Evolutionary conservation across 2,329 filamentous ascomycete species (phyloP).

Genomic region (Colletotrichum falcatum): DNA sequence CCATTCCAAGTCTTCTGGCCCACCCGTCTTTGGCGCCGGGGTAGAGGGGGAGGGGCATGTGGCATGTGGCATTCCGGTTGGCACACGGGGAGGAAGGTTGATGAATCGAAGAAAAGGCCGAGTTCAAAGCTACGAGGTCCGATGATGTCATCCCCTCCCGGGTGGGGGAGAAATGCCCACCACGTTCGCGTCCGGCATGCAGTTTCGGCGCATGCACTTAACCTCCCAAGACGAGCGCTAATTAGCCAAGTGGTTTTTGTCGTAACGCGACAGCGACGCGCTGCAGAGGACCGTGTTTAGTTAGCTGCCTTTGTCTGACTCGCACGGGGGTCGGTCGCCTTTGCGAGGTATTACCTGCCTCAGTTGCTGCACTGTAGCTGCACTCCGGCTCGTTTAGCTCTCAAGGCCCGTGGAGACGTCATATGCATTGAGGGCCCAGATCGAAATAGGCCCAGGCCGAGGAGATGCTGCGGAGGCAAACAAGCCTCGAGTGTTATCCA

Average conservation of each 20-base stretch:
- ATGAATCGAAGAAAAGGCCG: slow-evolving; percentile 2
- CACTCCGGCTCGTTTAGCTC: slow-evolving; percentile 27
- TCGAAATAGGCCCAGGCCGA: slow-evolving; percentile 33
- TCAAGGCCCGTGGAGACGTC: slow-evolving; percentile 31
- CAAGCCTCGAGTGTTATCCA: slow-evolving; percentile 2
- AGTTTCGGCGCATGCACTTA: slow-evolving; percentile 12
- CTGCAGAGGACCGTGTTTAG: slow-evolving; percentile 4
- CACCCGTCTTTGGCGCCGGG: not conserved
- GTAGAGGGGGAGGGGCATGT: no score
- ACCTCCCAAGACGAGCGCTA: slow-evolving; percentile 8
- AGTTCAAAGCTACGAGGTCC: not conserved
- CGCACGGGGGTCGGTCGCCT: not conserved
- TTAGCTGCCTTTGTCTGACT: not conserved
- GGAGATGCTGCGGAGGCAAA: slow-evolving; percentile 17
- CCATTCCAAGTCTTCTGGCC: not conserved
- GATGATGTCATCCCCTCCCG: slow-evolving; percentile 35
- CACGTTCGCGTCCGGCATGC: not conserved
- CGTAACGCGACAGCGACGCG: slow-evolving; percentile 11
- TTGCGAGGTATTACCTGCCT: no score
- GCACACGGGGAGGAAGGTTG: slow-evolving; percentile 7
- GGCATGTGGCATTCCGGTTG: slow-evolving; percentile 34
- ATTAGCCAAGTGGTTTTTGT: slow-evolving; percentile 12
- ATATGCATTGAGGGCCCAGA: slow-evolving; percentile 37
- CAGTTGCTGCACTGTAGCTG: not conserved
- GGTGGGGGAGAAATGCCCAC: slow-evolving; percentile 21